Evolutionary conservation across 441 rosid genomes (phyloP), one percentile per base, ranked within the genome.

Genomic region (Macaranga tanarius): DNA sequence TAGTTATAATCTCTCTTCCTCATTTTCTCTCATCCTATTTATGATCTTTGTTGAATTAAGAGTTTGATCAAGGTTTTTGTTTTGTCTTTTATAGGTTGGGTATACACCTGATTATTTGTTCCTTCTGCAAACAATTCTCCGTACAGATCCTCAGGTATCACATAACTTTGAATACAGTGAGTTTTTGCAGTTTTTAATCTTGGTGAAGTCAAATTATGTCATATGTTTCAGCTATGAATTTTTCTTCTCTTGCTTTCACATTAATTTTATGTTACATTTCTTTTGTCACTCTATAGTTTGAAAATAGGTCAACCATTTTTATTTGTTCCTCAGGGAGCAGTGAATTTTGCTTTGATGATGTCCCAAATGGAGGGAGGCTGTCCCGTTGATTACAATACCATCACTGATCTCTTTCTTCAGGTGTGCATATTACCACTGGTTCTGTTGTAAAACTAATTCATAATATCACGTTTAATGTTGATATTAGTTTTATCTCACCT

Each of bases 331-430:
- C 81, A 96, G 99, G 99, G 99, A 55, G 99, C 99, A 69, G 97
- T 96, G 66, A 96, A 96, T 80, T 96, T 96, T 87, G 97, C 99
- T 56, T 79, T 96, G 80, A 96, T 96, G 99, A 96, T 96, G 99
- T 92, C 99, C 64, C 99, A 96, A 92, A 96, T 96, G 99, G 99
- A 94, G 82, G 99, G 98, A 71, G 99, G 99, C 47, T 94, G 97
- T 76, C 99, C 99, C 23, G 84, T 96, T 80, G 99, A 94, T 78
- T 96, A 92, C 84, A 96, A 94, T 65, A 96, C 99, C 50, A 94
- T 96, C 50, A 94, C 99, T 26, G 99, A 96, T 88, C 97, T 96
- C 68, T 96, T 96, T 75, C 99, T 96, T 80, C 99, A 96, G 98
- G 99, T 94, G 65, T 73, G 78, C 66, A 26, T 42, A 15, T 62